Evolutionary conservation across 2,329 filamentous ascomycete genomes (phyloP), one percentile per base, ranked within the genome.

Genomic region (Colletotrichum cordylinicola): DNA sequence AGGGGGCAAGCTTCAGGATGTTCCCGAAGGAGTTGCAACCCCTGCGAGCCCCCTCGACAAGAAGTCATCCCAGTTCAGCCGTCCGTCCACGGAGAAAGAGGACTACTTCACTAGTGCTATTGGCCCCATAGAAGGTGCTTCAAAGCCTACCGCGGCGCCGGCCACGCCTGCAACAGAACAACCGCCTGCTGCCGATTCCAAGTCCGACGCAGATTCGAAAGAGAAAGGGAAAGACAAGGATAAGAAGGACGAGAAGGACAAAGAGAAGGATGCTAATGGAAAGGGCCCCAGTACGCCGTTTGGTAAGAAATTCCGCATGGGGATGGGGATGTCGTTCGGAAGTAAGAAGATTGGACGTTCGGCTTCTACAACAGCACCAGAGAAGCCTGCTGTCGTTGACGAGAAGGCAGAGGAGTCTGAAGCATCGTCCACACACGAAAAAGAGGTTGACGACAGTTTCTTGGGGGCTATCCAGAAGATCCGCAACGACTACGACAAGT

Each of bases 341-440:
- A 94, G 93, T 80, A 98, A 98, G 87, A 98, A 98, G 84, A 88
- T 96, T 16, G 92, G 92, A 15, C 91, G 95, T 18, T 93, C 93
- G 4, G 87, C 90, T 6, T 93, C 93, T 6, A 91, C 91, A 0
- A 91, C 90, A 31, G 90, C 90, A 8, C 91, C 94, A 5, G 92
- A 94, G 75, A 98, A 97, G 82, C 93, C 95, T 0, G 91, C 91
- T 2, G 89, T 92, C 1, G 89, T 92, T 1, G 95, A 97, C 79
- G 95, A 98, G 81, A 96, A 96, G 83, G 91, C 91, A 2, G 94
- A 93, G 65, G 90, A 94, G 78, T 92, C 90, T 0, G 91, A 93
- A 76, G 88, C 90, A 4, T 92, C 90, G 1, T 92, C 90, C 2
- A 91, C 87, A 76, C 91, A 94, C 77, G 93, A 94, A 77, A 94